Conservation (phyloP, 208 protist species). For the Trypanosoma scelopori region DNA sequence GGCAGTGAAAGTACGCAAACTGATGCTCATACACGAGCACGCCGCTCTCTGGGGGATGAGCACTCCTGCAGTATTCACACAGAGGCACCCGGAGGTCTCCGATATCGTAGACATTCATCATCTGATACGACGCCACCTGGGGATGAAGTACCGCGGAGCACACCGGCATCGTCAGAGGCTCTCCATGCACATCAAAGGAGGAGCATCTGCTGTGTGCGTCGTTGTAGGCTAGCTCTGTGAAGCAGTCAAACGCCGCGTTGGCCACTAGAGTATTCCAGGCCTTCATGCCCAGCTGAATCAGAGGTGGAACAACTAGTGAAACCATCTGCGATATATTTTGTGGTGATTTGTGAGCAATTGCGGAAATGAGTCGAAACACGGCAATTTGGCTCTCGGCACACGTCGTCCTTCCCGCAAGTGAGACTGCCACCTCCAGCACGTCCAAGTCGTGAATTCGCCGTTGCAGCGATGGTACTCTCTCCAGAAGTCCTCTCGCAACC, state of each 20-base stretch:
- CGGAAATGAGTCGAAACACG: constrained; percentile 40
- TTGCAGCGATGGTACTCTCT: constrained; percentile 17
- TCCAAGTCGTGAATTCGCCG: constrained; percentile 50
- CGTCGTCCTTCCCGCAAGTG: constrained; percentile 35
- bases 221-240: constrained; percentile 69
- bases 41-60: constrained; percentile 42
- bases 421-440: constrained; percentile 62
- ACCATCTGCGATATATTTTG: constrained; percentile 51
- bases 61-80: constrained; percentile 52
- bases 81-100: constrained; percentile 31
- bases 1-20: constrained; percentile 66
- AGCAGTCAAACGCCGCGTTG: constrained; percentile 58
- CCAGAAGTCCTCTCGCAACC: constrained; percentile 34
- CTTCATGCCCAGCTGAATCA: constrained; percentile 39
- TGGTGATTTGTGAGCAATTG: constrained; percentile 41
- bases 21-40: constrained; percentile 31
- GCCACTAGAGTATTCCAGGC: constrained; percentile 48
- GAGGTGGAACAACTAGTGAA: constrained; percentile 35
- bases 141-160: constrained; percentile 36
- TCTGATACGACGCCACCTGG: constrained; percentile 44
- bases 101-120: constrained; percentile 45
- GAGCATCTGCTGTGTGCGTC: constrained; percentile 33
- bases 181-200: background rate
- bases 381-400: constrained; percentile 59
- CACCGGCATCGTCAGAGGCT: constrained; percentile 10